Evolutionary conservation across 2,329 filamentous ascomycete species (phyloP).

Genomic region (Thermoascus crustaceus): DNA sequence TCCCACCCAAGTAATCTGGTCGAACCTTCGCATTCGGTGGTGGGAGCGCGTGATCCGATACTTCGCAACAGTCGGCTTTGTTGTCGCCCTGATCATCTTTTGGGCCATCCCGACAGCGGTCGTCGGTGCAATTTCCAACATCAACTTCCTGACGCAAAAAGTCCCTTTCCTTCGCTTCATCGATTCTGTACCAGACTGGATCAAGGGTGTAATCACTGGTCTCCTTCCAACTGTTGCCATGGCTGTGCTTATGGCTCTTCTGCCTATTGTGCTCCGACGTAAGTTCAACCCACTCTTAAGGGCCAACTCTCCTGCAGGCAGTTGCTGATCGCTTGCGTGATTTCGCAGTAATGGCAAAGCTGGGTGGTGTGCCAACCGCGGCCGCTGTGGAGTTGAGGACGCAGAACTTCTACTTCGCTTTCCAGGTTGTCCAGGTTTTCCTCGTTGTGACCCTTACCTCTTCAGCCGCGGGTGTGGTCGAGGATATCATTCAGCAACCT

Average conservation of each 20-base stretch:
- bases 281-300: slow-evolving; percentile 25
- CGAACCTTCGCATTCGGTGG: slow-evolving; percentile 73
- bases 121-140: slow-evolving; percentile 79
- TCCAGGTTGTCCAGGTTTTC: slow-evolving; percentile 76
- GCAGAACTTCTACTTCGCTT: slow-evolving; percentile 76
- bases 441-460: slow-evolving; percentile 76
- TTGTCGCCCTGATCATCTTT: slow-evolving; percentile 74
- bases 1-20: slow-evolving; percentile 79
- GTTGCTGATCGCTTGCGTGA: slow-evolving; percentile 4
- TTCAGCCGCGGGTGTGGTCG: slow-evolving; percentile 63
- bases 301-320: background rate
- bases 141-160: slow-evolving; percentile 56
- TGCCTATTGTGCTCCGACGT: slow-evolving; percentile 74
- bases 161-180: slow-evolving; percentile 69
- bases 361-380: slow-evolving; percentile 70
- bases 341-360: slow-evolving; percentile 60
- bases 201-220: slow-evolving; percentile 76
- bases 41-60: slow-evolving; percentile 72
- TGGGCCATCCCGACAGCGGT: slow-evolving; percentile 71
- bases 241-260: slow-evolving; percentile 74
- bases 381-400: slow-evolving; percentile 79
- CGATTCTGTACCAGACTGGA: slow-evolving; percentile 56
- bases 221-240: slow-evolving; percentile 73
- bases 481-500: slow-evolving; percentile 57
- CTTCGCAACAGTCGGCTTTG: slow-evolving; percentile 60